A percentile compares a stretch with the other conserved stretches of the same genome.
These are phyloP conservation scores for Flagelloscypha sp. DNA, from an alignment of 768 basidiomycete genomes.

Conservation along the genomic window DNA sequence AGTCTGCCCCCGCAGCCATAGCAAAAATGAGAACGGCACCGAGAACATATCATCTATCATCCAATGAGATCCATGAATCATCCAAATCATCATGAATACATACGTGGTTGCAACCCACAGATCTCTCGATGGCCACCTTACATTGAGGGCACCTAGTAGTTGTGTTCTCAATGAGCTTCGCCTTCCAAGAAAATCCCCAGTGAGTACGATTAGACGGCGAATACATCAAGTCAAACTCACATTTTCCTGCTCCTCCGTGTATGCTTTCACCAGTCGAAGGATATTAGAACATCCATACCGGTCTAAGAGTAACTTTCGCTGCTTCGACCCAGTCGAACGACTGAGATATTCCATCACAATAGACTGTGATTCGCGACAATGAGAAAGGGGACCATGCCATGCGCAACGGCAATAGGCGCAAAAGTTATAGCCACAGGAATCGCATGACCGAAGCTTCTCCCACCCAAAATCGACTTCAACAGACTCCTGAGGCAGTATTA, in stretches of 20 bases:
- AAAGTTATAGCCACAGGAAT: slow-evolving; percentile 67
- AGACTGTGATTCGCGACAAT: slow-evolving; percentile 58
- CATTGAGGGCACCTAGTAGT: slow-evolving; percentile 38
- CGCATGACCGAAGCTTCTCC: slow-evolving; percentile 66
- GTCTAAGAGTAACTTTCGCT: slow-evolving; percentile 46
- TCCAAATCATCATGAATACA: slow-evolving; percentile 17
- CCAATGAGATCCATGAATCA: slow-evolving; percentile 4
- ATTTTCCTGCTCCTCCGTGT: slow-evolving; percentile 69
- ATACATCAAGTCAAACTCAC: slow-evolving; percentile 71
- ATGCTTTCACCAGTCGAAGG: slow-evolving; percentile 47
- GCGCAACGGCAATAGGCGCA: slow-evolving; percentile 76
- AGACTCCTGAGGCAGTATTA: slow-evolving; percentile 44
- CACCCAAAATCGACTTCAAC: slow-evolving; percentile 53
- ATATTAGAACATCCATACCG: slow-evolving; percentile 60
- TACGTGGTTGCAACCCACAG: slow-evolving; percentile 86
- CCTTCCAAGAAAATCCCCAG: not conserved
- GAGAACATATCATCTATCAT: slow-evolving; percentile 66
- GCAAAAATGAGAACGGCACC: slow-evolving; percentile 73
- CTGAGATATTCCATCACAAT: slow-evolving; percentile 62
- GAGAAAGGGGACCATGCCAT: slow-evolving; percentile 79
- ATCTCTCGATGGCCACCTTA: slow-evolving; percentile 63
- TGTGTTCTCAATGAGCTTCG: too few relatives aligned
- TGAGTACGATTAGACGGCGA: slow-evolving; percentile 37
- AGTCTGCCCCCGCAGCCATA: slow-evolving; percentile 65
- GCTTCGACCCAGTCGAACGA: slow-evolving; percentile 40